These are phyloP conservation scores for Picea glauca DNA, from an alignment of 75 land plant genomes.

Conservation along the genomic window DNA sequence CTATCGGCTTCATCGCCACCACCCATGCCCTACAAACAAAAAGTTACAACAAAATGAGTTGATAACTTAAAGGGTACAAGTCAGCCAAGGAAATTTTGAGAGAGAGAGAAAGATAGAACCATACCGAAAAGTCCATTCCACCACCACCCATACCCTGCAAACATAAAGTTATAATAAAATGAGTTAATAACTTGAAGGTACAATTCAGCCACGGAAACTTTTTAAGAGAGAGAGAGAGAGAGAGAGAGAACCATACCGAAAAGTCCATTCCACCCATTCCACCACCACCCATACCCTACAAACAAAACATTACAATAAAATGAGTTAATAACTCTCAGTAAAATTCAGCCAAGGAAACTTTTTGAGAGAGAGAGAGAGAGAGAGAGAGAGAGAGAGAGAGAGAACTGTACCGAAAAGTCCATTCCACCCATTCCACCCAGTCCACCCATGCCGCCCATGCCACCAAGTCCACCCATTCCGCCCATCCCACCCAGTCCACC, in stretches of 20 bases:
- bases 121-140: slow-evolving; percentile 59
- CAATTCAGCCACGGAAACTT: neutral
- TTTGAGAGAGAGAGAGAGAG: neutral
- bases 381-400: neutral
- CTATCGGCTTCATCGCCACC: slow-evolving; percentile 24
- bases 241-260: slow-evolving; percentile 45
- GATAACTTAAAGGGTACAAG: neutral
- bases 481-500: neutral
- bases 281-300: slow-evolving; percentile 47
- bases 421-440: slow-evolving; percentile 9
- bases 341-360: neutral
- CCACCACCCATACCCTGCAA: slow-evolving; percentile 47
- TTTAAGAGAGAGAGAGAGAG: neutral
- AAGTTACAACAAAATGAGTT: neutral
- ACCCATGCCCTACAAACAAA: slow-evolving; percentile 39
- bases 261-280: slow-evolving; percentile 71
- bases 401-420: slow-evolving; percentile 72
- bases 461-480: neutral
- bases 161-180: slow-evolving; percentile 1
- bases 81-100: neutral
- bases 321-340: neutral
- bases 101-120: slow-evolving; percentile 1
- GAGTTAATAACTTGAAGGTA: neutral
- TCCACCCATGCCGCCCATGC: slow-evolving; percentile 1
- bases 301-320: neutral